Conservation (phyloP, 352 stramenopile species). For the Halophytophthora batemanensis region DNA sequence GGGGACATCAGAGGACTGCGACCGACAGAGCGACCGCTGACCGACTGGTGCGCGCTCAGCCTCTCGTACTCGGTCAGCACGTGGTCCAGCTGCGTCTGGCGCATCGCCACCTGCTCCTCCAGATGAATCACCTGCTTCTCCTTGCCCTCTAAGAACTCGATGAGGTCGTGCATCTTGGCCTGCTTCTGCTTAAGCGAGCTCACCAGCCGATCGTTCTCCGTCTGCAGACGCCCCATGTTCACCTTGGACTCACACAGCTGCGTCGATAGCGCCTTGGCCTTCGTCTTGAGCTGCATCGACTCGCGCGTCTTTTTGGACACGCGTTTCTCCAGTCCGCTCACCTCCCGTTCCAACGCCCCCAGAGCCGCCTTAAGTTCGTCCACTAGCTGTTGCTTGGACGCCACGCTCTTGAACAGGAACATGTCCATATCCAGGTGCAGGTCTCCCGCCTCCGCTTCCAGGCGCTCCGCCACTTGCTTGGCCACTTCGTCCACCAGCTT, state of each 20-base stretch:
- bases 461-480: conserved; percentile 53
- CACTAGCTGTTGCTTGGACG: conserved; percentile 61
- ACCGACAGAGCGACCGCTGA: no score
- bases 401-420: conserved; percentile 72
- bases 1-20: neutral
- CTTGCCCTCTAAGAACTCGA: conserved; percentile 60
- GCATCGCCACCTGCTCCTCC: conserved; percentile 51
- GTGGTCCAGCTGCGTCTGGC: conserved; percentile 49
- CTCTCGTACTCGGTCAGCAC: conserved; percentile 36
- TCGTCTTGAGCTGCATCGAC: conserved; percentile 55
- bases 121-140: conserved; percentile 65
- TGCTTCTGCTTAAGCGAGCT: conserved; percentile 55
- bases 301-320: conserved; percentile 54
- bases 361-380: conserved; percentile 68
- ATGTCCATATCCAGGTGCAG: conserved; percentile 64
- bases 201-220: conserved; percentile 52
- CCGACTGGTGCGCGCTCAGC: conserved; percentile 3
- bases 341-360: conserved; percentile 65
- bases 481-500: conserved; percentile 76
- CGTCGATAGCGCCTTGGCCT: conserved; percentile 47
- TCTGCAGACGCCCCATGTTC: conserved; percentile 47
- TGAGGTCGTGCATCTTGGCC: conserved; percentile 48
- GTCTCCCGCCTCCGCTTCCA: conserved; percentile 32
- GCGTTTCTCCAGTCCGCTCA: conserved; percentile 48
- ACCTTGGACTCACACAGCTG: conserved; percentile 46